Base-by-base conservation (phyloP, 805 yeast genomes). In the Kodamaea kakaduensis region DNA sequence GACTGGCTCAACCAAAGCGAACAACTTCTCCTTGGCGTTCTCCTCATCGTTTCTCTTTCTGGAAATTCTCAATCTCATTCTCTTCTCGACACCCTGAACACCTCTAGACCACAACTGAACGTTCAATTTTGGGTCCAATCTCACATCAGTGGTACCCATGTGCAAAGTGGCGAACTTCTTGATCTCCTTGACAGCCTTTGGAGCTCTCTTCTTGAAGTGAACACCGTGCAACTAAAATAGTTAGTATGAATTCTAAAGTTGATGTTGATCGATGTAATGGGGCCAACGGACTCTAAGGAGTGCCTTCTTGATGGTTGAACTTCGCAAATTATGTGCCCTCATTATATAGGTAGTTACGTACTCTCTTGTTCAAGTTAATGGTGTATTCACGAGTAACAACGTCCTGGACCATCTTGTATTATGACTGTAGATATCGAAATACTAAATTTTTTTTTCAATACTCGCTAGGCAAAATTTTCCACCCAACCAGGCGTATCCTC, bases 341-440 rank as follows among this genome's bases (percentile, higher is more conserved):
- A n/a, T n/a, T n/a, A n/a, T n/a, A n/a, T n/a, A n/a, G n/a, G 27
- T 16, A 16, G n/a, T 18, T 38, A 84, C 94, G 69, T 83, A 86
- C 95, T 78, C 97, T 88, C 76, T 88, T 90, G 95, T 88, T 96
- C 75, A 90, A 78, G 87, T 93, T 90, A 75, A 93, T 89, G 82
- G 98, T 93, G 87, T 93, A 93, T 78, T 93, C 99, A 76, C 99
- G 95, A 73, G 98, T 85, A 75, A 93, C 97, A 75, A 88, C 96
- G 89, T 93, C 97, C 78, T 85, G 84, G 71, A 88, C 94, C 74
- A 81, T 78, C 72, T 74, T 73, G 46, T 54, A 46, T 46, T 46
- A 31, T 31, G 36, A 37, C 32, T 43, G 28, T 21, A 28, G 33
- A 38, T 27, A 31, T 37, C 28, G 17, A 33, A 19, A 20, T 18